Evolutionary conservation across 1,284 basidiomycete species (phyloP), one percentile per base, ranked within the genome.

Genomic region (Pascua guehoae): DNA sequence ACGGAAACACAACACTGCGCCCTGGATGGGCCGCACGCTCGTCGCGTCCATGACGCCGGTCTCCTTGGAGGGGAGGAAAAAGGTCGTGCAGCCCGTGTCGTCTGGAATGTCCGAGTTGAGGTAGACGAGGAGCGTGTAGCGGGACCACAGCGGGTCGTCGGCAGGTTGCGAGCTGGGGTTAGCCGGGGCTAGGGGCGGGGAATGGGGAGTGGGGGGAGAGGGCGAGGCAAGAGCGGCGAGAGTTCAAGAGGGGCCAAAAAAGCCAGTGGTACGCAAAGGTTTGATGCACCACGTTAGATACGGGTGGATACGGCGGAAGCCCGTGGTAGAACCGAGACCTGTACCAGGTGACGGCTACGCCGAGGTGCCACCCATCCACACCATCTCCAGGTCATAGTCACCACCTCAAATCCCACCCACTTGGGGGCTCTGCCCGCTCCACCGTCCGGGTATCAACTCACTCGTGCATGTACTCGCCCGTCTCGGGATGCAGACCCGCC

Each of bases 101-200:
- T 74, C 71, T 4, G 76, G 73, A 36, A 77, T 73, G 56, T 77
- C 75, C 14, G 64, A 66, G 68, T 83, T 83, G 58, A 84, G 79
- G 67, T 84, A 84, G 53, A 84, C 80, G 16, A 84, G 78, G 56
- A 83, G 73, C 7, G 83, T 83, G 54, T 82, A 79, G 5, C 82
- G 76, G 1, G 81, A 82, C 74, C 74, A 77, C 10, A 77, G 65
- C 3, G 75, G 74, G 59, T 77, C 74, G 41, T 71, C 64, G 14
- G 67, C 54, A 1, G 73, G 72, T 39, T 69, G 71, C 16, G 73
- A 75, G 60, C 69, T 73, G 53, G 24, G 4, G n/a, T 9, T 10
- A 38, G 45, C 12, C 4, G 7, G 24, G 24, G 24, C 24, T 32
- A 32, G 24, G 24, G 24, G n/a, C 3, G 24, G 24, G 7, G 24